A percentile compares a stretch with the other conserved stretches of the same genome.
phyloP scores from a whole-genome alignment of 495 filamentous ascomycete genomes.

The Penicillium nucicola region DNA sequence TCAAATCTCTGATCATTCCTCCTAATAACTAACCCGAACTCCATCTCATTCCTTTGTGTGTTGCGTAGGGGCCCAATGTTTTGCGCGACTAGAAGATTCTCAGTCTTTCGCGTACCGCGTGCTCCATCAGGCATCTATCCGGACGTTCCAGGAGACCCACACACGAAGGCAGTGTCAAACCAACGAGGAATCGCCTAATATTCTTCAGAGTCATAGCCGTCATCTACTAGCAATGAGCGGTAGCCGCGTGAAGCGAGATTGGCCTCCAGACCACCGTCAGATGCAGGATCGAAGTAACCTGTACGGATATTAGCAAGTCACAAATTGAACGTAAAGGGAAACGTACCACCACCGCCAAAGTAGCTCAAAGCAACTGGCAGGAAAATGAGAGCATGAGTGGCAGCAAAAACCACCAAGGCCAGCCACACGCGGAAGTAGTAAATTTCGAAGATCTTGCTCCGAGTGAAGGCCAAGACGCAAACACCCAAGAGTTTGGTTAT shows the following conservation, averaged over 20 bases:
- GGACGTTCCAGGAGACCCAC: constrained; percentile 3
- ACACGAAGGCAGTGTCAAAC: neutral
- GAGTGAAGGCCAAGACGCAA: constrained; percentile 85
- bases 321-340: neutral
- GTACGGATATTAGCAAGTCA: neutral
- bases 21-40: no score
- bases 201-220: constrained; percentile 52
- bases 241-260: constrained; percentile 62
- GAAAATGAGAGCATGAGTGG: constrained; percentile 84
- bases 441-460: constrained; percentile 98
- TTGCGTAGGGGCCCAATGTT: no score
- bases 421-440: constrained; percentile 99
- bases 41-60: no score
- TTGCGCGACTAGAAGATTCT: no score
- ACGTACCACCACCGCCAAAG: constrained; percentile 74
- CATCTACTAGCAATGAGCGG: constrained; percentile 47
- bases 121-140: neutral
- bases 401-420: constrained; percentile 84
- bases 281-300: constrained; percentile 82
- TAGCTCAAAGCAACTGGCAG: constrained; percentile 87
- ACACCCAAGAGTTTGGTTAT: constrained; percentile 94
- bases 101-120: neutral
- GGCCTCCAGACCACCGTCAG: constrained; percentile 79
- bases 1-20: no score
- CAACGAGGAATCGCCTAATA: constrained; percentile 29